Evolutionary conservation across 768 basidiomycete genomes (phyloP), one percentile per base, ranked within the genome.

Genomic region (Boletus rex-veris): DNA sequence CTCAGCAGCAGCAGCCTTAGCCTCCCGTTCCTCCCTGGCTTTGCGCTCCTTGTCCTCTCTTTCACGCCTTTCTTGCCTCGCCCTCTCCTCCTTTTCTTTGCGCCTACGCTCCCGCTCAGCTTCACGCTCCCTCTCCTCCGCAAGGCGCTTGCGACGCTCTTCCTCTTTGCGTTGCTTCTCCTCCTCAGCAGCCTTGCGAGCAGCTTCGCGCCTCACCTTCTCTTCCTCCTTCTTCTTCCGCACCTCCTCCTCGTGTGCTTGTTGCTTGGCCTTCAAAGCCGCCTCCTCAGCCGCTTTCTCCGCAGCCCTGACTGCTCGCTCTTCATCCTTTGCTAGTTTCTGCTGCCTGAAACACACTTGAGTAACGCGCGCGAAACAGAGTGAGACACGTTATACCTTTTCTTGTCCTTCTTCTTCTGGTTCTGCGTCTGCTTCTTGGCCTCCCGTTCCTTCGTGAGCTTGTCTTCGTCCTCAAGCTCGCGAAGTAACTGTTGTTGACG

Each of bases 381-480:
- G 18, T 24, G 16, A 64, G 57, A 10, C 64, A 79, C 59, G 51
- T 24, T 66, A 77, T 50, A 96, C 94, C 77, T 86, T 81, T 93
- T 94, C 78, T 98, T 98, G 73, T 98, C 97, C 80, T 98, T 99
- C 81, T 97, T 98, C 81, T 95, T 95, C 81, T 97, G 94, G 74
- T 92, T 91, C 58, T 86, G 89, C 69, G 90, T 90, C 71, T 92
- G 91, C 73, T 84, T 85, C 81, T 97, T 96, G 51, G 85, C 88
- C 75, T 97, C 95, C 62, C 84, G 82, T 66, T 97, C 93, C 67
- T 87, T 87, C 45, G 84, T 79, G 30, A 82, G 72, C 71, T 91
- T 90, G 65, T 96, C 91, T 74, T 98, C 97, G 62, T 95, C 94
- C 70, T 97, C 96, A 14, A 99, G 82, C 68, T 98, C 97, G 30